Base-by-base conservation (phyloP, 169 alveolate genomes). In the Neospora caninum region DNA sequence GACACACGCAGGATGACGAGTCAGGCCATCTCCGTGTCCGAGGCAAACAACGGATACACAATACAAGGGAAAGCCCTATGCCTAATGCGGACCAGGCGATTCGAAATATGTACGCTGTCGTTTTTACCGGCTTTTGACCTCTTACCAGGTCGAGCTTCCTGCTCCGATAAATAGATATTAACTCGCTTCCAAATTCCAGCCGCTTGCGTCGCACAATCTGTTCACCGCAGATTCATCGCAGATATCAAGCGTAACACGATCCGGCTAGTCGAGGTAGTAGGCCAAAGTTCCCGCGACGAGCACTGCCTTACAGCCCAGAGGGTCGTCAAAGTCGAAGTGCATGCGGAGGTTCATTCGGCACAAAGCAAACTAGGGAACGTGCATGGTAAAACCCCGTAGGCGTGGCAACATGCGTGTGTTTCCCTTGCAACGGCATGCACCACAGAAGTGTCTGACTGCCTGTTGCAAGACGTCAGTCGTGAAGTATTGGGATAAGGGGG, bases 141-240 rank as follows among this genome's bases (percentile, higher is more conserved):
- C 86, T 78, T n/a, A 78, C 86, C 86, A 78, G 86, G 18, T 78
- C 86, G 39, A 78, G 86, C 86, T 38, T 78, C 20, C 27, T 78
- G n/a, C 45, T 78, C 13, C 31, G 39, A n/a, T 13, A 78, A 78
- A 78, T 18, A 7, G 86, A n/a, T 0, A 38, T 38, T 10, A 78
- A 38, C 45, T 78, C 86, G 2, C n/a, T 13, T 78, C 86, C 86
- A n/a, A 78, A n/a, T n/a, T 78, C 49, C 9, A 78, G 39, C 49
- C 41, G 86, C 45, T 13, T 78, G 39, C 86, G 86, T 36, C 45
- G 39, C 39, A 20, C 20, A 38, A 78, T 38, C 86, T 78, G 86
- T 22, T 13, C 7, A 29, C 58, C 58, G 13, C 58, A 49, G 4
- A 49, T 29, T 10, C 31, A 64, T 22, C 73, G 20, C 64, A 53